Conservation (phyloP, 1,284 basidiomycete genomes). For the Nidula niveotomentosa region DNA sequence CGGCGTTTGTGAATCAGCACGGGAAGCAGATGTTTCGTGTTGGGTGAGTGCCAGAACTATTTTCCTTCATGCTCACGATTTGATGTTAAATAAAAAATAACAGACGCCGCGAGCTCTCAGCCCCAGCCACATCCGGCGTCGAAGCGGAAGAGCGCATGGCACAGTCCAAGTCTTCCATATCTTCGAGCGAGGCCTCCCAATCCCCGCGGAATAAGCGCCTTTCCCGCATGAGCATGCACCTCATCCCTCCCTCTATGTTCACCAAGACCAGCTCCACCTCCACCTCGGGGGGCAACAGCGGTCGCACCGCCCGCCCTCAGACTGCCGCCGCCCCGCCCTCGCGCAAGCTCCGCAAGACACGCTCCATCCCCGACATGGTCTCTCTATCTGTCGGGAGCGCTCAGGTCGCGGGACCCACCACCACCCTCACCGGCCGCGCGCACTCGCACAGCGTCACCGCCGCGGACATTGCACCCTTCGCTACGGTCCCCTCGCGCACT, state of each 20-base stretch:
- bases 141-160: constrained; percentile 30
- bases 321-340: constrained; percentile 26
- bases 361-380: constrained; percentile 67
- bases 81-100: constrained; percentile 7
- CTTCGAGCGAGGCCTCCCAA: constrained; percentile 23
- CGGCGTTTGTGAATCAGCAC: constrained; percentile 75
- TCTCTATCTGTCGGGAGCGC: constrained; percentile 22
- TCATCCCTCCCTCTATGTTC: constrained; percentile 43
- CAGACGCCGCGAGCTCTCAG: constrained; percentile 54
- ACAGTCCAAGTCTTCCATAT: constrained; percentile 20
- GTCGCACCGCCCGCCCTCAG: constrained; percentile 14
- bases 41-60: constrained; percentile 46
- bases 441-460: constrained; percentile 80
- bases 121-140: constrained; percentile 44
- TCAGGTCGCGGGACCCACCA: constrained; percentile 14
- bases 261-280: constrained; percentile 30
- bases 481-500: constrained; percentile 12
- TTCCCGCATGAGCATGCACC: constrained; percentile 53
- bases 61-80: background rate
- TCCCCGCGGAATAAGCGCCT: constrained; percentile 41
- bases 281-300: no score
- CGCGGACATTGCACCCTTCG: constrained; percentile 54
- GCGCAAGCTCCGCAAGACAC: constrained; percentile 63
- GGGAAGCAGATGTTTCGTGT: constrained; percentile 74
- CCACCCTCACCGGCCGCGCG: constrained; percentile 46